A percentile compares a stretch with the other conserved stretches of the same genome.
phyloP scores from a whole-genome alignment of 805 yeast genomes.

The Pichia gijzeniarum region DNA sequence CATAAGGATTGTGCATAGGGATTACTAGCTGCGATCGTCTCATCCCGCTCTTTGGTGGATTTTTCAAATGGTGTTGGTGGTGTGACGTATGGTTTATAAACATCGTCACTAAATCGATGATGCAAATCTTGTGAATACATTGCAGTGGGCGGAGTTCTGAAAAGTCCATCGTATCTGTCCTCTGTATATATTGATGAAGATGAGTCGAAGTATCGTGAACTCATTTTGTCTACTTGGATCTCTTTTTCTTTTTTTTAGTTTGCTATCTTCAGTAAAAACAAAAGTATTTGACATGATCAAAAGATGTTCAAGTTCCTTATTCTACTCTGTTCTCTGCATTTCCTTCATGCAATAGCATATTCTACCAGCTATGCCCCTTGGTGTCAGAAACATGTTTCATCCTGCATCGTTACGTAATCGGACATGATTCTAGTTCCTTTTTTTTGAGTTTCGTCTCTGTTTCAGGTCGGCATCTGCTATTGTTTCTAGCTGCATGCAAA shows the following conservation, averaged over 20 bases:
- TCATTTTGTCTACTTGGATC: too few species aligned
- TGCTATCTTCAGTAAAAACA: not conserved
- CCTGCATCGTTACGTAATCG: not conserved
- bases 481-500: too few species aligned
- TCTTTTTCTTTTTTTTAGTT: not conserved
- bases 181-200: slow-evolving; percentile 8
- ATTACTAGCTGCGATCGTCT: slow-evolving; percentile 17
- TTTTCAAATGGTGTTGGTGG: slow-evolving; percentile 16
- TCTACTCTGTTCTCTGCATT: not conserved
- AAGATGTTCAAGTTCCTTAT: not conserved
- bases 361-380: too few species aligned
- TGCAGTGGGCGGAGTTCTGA: slow-evolving; percentile 1
- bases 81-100: slow-evolving; percentile 13
- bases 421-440: not conserved
- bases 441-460: too few species aligned
- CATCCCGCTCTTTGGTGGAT: slow-evolving; percentile 1
- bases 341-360: too few species aligned
- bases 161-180: not conserved
- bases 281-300: not conserved
- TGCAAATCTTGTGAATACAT: too few species aligned
- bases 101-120: slow-evolving; percentile 7
- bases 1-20: slow-evolving; percentile 41
- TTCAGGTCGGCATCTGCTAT: too few species aligned
- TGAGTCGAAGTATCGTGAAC: slow-evolving; percentile 1
- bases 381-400: slow-evolving; percentile 6